Conservation (phyloP, 164 flowering plant species). For the Aristolochia contorta region DNA sequence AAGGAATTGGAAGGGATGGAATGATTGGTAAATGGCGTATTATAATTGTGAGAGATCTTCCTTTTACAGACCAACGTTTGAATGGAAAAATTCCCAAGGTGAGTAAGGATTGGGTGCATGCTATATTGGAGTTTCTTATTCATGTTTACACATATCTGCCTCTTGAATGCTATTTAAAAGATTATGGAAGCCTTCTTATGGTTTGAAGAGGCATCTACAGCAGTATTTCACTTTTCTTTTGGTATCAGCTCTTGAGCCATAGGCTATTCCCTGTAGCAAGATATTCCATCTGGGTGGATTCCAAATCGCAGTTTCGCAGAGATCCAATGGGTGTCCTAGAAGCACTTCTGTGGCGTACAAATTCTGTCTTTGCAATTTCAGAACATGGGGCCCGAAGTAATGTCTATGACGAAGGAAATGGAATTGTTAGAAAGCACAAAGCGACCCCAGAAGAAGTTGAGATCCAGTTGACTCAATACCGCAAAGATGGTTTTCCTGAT, state of each 20-base stretch:
- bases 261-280: slow-evolving; percentile 79
- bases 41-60: slow-evolving; percentile 67
- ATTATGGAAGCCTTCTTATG: background rate
- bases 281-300: slow-evolving; percentile 96
- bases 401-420: slow-evolving; percentile 89
- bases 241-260: slow-evolving; percentile 73
- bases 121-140: background rate
- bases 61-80: slow-evolving; percentile 83
- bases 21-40: slow-evolving; percentile 89
- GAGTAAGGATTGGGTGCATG: background rate
- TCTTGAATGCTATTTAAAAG: no score
- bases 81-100: slow-evolving; percentile 99
- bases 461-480: slow-evolving; percentile 68
- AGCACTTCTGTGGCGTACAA: slow-evolving; percentile 89
- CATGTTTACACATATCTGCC: background rate
- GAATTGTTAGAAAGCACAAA: slow-evolving; percentile 84
- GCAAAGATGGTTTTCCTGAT: slow-evolving; percentile 72
- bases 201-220: background rate
- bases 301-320: slow-evolving; percentile 90
- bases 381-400: slow-evolving; percentile 97
- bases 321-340: slow-evolving; percentile 92
- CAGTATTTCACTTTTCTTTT: slow-evolving; percentile 4
- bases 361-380: slow-evolving; percentile 79
- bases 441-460: slow-evolving; percentile 95
- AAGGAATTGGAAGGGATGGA: slow-evolving; percentile 42